Conservation (phyloP, 352 stramenopile species). For the Phytophthora aleatoria region DNA sequence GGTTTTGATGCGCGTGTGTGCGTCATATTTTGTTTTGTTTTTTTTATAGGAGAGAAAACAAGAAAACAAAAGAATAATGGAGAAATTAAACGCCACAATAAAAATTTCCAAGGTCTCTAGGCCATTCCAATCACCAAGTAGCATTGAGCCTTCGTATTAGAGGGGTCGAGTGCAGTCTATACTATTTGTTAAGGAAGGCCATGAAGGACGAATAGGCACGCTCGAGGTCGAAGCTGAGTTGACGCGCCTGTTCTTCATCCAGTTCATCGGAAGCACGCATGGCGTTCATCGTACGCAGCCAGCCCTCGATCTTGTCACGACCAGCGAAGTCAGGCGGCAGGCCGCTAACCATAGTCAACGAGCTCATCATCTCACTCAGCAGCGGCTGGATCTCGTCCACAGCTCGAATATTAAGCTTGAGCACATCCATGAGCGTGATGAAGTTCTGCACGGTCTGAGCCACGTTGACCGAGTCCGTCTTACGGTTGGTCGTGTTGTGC, state of each 20-base stretch:
- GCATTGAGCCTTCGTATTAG: too few relatives aligned
- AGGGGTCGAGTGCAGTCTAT: too few relatives aligned
- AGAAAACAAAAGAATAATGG: slow-evolving; percentile 32
- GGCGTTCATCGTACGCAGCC: slow-evolving; percentile 95
- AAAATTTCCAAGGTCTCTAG: slow-evolving; percentile 26
- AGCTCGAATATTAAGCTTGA: slow-evolving; percentile 97
- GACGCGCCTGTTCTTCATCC: slow-evolving; percentile 93
- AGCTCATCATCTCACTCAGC: slow-evolving; percentile 96
- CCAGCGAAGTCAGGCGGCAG: slow-evolving; percentile 94
- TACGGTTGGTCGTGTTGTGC: slow-evolving; percentile 80
- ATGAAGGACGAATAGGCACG: slow-evolving; percentile 95
- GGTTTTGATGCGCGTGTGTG: slow-evolving; percentile 25
- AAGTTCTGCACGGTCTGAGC: slow-evolving; percentile 97
- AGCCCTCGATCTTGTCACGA: slow-evolving; percentile 93
- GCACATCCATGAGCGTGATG: slow-evolving; percentile 98
- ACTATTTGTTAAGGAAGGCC: slow-evolving; percentile 85
- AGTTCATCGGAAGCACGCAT: slow-evolving; percentile 97
- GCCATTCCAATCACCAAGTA: slow-evolving; percentile 1
- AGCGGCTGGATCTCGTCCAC: slow-evolving; percentile 98
- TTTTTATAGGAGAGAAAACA: slow-evolving; percentile 33
- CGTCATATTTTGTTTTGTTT: slow-evolving; percentile 32
- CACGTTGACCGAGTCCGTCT: slow-evolving; percentile 90
- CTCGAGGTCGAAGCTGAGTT: slow-evolving; percentile 97
- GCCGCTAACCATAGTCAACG: slow-evolving; percentile 93
- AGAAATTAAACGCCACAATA: slow-evolving; percentile 34